Evolutionary conservation across 2,329 filamentous ascomycete genomes (phyloP).

Genomic region (Colletotrichum brevisporum): DNA sequence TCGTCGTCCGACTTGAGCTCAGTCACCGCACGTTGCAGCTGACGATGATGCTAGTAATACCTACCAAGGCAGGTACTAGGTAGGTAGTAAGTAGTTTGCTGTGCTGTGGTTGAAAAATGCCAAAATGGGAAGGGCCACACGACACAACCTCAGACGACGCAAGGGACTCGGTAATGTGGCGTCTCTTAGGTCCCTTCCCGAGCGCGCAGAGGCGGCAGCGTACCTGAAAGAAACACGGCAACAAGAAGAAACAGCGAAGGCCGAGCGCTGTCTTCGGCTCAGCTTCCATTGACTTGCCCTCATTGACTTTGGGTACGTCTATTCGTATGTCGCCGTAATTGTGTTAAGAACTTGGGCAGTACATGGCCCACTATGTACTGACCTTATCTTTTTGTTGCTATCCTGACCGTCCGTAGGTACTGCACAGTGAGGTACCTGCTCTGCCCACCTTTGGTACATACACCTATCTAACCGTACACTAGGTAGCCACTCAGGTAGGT

Average conservation of each 20-base stretch:
- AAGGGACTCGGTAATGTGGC: constrained; percentile 31
- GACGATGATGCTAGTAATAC: too few species aligned
- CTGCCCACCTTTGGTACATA: too few species aligned
- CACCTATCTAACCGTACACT: too few species aligned
- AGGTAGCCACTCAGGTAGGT: too few species aligned
- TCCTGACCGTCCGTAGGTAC: too few species aligned
- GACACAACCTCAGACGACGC: constrained; percentile 36
- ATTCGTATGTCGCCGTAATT: too few species aligned
- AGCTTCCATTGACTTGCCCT: constrained; percentile 3
- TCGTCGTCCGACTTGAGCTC: background rate
- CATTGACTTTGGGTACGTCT: constrained; percentile 18
- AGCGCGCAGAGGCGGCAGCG: background rate
- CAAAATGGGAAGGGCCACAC: constrained; percentile 15
- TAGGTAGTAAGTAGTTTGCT: too few species aligned
- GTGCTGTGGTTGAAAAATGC: constrained; percentile 21
- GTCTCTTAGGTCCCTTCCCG: constrained; percentile 6
- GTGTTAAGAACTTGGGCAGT: background rate
- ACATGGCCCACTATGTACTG: background rate
- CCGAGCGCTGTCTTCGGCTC: constrained; percentile 17
- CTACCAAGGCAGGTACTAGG: too few species aligned
- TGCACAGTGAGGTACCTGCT: too few species aligned
- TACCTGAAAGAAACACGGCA: background rate
- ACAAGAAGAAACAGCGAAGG: constrained; percentile 2
- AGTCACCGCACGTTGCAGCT: background rate
- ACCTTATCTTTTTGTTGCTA: too few species aligned